Evolutionary conservation across 495 filamentous ascomycete genomes (phyloP), one percentile per base, ranked within the genome.

Genomic region (Lasiosphaeriaceae sp.): DNA sequence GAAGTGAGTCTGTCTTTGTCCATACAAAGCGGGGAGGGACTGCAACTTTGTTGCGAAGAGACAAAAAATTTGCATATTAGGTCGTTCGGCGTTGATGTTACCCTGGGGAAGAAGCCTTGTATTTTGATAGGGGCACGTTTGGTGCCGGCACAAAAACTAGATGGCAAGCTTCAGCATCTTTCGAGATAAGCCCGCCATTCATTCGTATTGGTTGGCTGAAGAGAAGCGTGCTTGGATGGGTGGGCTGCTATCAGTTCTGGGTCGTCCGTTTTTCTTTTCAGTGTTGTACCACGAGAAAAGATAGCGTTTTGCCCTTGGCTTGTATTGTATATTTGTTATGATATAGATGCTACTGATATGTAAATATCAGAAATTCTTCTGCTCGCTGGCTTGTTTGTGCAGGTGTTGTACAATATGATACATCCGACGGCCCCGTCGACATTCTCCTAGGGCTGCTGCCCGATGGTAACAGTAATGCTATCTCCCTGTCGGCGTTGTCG

Each of bases 1-100:
- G 22, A 19, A 20, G 17, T 23, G 49, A 26, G 17, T 17, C 9
- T 31, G 26, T 9, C 26, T 31, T 4, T 31, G 9, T 9, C 8
- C 37, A 31, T 23, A 31, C 24, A 51, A 47, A 16, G 23, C 19
- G 17, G n/a, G 34, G 22, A 19, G 19, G 46, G 9, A 31, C 26
- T 31, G 26, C 26, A 31, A 31, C 26, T 19, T 29, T 31, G 24
- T 35, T 9, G 47, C 5, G 29, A 11, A 34, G n/a, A 26, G 37
- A n/a, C 11, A 23, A 12, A 47, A 51, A 54, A 48, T 37, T 59
- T 66, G 64, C 58, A 64, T 62, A 64, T 59, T 52, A n/a, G 58
- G 64, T 58, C 49, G 57, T 60, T 66, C 9, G 63, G 61, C 58
- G 58, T 66, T 57, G 17, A 39, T 49, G 39, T 45, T 22, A 54